phyloP scores from a whole-genome alignment of 805 yeast species.

The Candida odintsovae region DNA sequence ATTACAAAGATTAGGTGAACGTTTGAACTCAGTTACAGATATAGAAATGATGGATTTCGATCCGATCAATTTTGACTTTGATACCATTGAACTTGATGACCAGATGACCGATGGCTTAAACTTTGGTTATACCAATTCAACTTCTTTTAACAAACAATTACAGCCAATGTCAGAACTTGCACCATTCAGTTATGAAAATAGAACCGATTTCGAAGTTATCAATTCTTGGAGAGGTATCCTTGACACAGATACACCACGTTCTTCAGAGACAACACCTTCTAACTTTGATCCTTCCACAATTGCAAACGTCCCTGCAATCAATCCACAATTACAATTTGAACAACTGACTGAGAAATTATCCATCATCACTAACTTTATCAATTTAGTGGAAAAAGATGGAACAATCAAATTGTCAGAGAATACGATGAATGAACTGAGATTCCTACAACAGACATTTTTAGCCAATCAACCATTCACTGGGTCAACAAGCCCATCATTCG shows the following conservation, averaged over 20 bases:
- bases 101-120: not conserved
- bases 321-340: not conserved
- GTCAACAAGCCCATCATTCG: not conserved
- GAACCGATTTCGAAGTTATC: not conserved
- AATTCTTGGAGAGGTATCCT: not conserved
- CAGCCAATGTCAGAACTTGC: constrained; percentile 23
- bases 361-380: constrained; percentile 9
- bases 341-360: constrained; percentile 2
- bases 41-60: constrained; percentile 5
- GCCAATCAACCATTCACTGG: not conserved
- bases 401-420: constrained; percentile 2
- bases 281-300: not conserved
- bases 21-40: constrained; percentile 9
- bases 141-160: constrained; percentile 2
- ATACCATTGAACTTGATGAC: constrained; percentile 1
- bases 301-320: not conserved
- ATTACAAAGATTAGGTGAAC: constrained; percentile 17
- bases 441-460: not conserved
- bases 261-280: not conserved
- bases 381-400: constrained; percentile 6
- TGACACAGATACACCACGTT: constrained; percentile 1
- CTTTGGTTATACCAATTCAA: not conserved
- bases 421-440: constrained; percentile 5
- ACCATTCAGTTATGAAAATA: not conserved
- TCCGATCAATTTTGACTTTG: constrained; percentile 3